These are phyloP conservation scores for Aulographum hederae DNA, from an alignment of 2,329 filamentous ascomycete genomes.

Conservation along the genomic window DNA sequence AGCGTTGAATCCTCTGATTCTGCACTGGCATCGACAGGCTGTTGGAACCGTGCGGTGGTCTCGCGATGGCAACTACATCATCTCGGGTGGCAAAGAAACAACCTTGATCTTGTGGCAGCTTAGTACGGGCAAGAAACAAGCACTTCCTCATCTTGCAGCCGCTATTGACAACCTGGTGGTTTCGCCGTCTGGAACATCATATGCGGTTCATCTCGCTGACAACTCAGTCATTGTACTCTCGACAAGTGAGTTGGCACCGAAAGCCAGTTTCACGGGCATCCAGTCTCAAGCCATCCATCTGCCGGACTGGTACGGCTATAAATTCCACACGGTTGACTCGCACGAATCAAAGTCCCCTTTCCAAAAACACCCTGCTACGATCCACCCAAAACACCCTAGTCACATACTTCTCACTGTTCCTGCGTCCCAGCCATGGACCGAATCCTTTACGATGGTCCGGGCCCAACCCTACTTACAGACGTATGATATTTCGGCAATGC, in stretches of 20 bases:
- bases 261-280: slow-evolving; percentile 66
- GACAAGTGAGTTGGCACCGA: slow-evolving; percentile 73
- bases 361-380: slow-evolving; percentile 15
- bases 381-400: slow-evolving; percentile 21
- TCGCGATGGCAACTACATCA: slow-evolving; percentile 79
- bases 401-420: slow-evolving; percentile 30
- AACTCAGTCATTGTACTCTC: slow-evolving; percentile 86
- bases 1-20: slow-evolving; percentile 37
- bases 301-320: too few species aligned
- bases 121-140: slow-evolving; percentile 66
- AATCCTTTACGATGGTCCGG: slow-evolving; percentile 11
- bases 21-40: slow-evolving; percentile 82
- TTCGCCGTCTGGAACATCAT: slow-evolving; percentile 61
- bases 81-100: slow-evolving; percentile 83
- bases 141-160: slow-evolving; percentile 76
- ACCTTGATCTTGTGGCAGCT: slow-evolving; percentile 86
- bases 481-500: slow-evolving; percentile 64
- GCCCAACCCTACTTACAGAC: slow-evolving; percentile 55
- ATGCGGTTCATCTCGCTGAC: slow-evolving; percentile 71
- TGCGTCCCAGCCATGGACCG: slow-evolving; percentile 26
- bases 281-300: slow-evolving; percentile 25
- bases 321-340: neutral
- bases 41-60: slow-evolving; percentile 86
- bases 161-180: slow-evolving; percentile 72
- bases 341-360: slow-evolving; percentile 1